Base-by-base conservation (phyloP, 192 early-diverging fungal genomes). In the Gaertneriomyces sp. region DNA sequence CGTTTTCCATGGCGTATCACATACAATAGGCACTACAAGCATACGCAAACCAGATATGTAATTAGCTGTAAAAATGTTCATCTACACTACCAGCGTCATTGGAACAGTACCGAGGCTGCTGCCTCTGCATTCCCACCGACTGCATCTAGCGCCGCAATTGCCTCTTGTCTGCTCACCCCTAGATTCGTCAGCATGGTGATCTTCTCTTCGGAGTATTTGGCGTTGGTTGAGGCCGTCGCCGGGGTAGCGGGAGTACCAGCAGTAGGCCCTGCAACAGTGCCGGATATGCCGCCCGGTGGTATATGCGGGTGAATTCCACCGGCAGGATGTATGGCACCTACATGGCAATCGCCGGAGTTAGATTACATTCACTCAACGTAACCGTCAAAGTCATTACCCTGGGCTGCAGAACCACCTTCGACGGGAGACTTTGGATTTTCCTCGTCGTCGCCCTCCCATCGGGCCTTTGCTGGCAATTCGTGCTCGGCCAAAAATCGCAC, bases 401-500 rank as follows among this genome's bases (percentile, higher is more conserved):
- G 56, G 11, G 66, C 56, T 9, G 66, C 58, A 1, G 66, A 68
- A 11, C 46, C 66, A 6, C 57, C 45, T 51, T 59, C 66, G 6
- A 39, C n/a, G 10, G 66, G 66, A 12, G 66, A 68, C 45, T 45
- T 45, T 50, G 33, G 62, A 9, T 44, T 55, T 44, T 63, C 57
- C 9, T 19, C 39, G 6, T 43, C 53, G 14, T 16, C 50, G 10
- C 11, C 63, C 19, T 66, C 69, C 69, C 58, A 68, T 6, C 78
- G 47, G 11, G 80, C 82, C 46, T 85, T 81, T 63, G 81, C 89
- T 11, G 95, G 95, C 5, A 96, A 76, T 76, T 91, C 88, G 73
- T 98, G 95, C 69, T 99, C 96, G 5, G 87, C 73, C 56, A 98
- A 74, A 73, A 99, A 99, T 20, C 87, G 87, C 58, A 97, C 86